Evolutionary conservation across 768 basidiomycete genomes (phyloP).

Genomic region (Pleurotus ostreatus): DNA sequence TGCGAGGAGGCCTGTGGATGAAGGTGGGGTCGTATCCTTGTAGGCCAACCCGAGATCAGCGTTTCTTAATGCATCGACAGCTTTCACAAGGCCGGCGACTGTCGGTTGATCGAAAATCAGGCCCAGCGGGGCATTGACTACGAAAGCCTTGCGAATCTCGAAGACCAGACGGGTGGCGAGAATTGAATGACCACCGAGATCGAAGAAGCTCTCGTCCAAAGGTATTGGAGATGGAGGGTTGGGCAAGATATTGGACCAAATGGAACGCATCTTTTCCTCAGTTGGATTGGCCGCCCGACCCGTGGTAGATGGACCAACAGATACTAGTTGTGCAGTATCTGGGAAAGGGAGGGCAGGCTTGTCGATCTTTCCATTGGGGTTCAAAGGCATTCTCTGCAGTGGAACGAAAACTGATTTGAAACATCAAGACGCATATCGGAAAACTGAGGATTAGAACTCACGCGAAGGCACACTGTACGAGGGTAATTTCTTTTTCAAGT

Average conservation of each 20-base stretch:
- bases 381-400: slow-evolving; percentile 91
- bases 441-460: slow-evolving; percentile 35
- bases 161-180: slow-evolving; percentile 96
- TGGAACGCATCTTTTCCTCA: slow-evolving; percentile 73
- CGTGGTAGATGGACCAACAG: slow-evolving; percentile 27
- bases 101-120: slow-evolving; percentile 91
- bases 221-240: slow-evolving; percentile 75
- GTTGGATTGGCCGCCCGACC: slow-evolving; percentile 54
- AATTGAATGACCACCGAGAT: slow-evolving; percentile 97
- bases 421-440: slow-evolving; percentile 2
- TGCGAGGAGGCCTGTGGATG: slow-evolving; percentile 14
- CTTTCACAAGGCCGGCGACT: slow-evolving; percentile 67
- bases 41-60: slow-evolving; percentile 74
- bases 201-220: slow-evolving; percentile 94
- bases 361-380: slow-evolving; percentile 99
- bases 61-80: slow-evolving; percentile 71
- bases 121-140: slow-evolving; percentile 86
- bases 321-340: slow-evolving; percentile 75
- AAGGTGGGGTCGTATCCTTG: slow-evolving; percentile 20
- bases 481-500: slow-evolving; percentile 95
- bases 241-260: slow-evolving; percentile 83
- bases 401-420: slow-evolving; percentile 82
- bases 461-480: slow-evolving; percentile 90
- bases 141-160: slow-evolving; percentile 90
- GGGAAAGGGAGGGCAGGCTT: slow-evolving; percentile 98